These are phyloP conservation scores for Dittrichia graveolens DNA, from an alignment of 129 eudicot species.

Conservation along the genomic window DNA sequence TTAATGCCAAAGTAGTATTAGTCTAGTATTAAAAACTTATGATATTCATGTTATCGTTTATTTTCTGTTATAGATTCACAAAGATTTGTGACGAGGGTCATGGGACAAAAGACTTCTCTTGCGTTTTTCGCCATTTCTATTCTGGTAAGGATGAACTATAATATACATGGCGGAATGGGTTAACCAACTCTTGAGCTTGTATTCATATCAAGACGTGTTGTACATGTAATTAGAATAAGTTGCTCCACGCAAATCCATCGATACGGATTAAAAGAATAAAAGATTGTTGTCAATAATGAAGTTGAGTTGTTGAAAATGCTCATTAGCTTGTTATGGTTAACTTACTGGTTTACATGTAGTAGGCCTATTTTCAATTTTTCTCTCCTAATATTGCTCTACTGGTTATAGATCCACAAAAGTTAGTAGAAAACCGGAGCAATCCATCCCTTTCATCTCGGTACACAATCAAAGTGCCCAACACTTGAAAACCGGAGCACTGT, in stretches of 20 bases:
- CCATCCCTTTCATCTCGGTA: no score
- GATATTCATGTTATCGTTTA: neutral
- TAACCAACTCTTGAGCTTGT: slow-evolving; percentile 6
- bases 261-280: no score
- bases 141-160: slow-evolving; percentile 68
- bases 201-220: neutral
- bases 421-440: no score
- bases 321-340: no score
- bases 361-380: no score
- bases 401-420: no score
- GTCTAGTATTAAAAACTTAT: neutral
- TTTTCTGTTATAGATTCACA: slow-evolving; percentile 46
- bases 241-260: neutral
- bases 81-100: slow-evolving; percentile 75
- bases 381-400: no score
- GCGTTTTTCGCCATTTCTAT: slow-evolving; percentile 83
- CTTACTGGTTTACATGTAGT: no score
- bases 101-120: slow-evolving; percentile 74
- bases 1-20: neutral
- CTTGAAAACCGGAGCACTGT: no score
- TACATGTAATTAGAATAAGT: slow-evolving; percentile 16
- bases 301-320: no score
- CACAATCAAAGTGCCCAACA: no score
- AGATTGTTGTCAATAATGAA: no score
- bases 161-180: slow-evolving; percentile 13